These are phyloP conservation scores for Euphrasia confusa DNA, from an alignment of 257 asterid species.

Conservation along the genomic window DNA sequence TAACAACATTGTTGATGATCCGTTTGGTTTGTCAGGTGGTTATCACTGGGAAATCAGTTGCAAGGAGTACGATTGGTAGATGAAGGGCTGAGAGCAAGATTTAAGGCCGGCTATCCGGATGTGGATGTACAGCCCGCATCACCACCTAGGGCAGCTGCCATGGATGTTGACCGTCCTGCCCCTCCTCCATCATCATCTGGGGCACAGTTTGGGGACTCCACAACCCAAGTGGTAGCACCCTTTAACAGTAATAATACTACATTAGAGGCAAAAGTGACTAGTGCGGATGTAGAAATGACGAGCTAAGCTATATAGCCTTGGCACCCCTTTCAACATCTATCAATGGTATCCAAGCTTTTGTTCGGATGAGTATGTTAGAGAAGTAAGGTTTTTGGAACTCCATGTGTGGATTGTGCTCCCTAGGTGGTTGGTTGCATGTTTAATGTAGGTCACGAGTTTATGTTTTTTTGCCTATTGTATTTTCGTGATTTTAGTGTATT, in stretches of 20 bases:
- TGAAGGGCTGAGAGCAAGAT: conserved; percentile 94
- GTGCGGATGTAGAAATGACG: conserved; percentile 38
- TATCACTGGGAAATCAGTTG: conserved; percentile 90
- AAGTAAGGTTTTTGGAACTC: not conserved
- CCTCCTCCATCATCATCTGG: conserved; percentile 35
- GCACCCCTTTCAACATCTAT: no score
- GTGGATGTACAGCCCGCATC: conserved; percentile 95
- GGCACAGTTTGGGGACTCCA: conserved; percentile 32
- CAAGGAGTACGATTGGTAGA: conserved; percentile 85
- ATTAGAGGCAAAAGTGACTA: conserved; percentile 36
- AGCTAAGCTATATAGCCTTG: conserved; percentile 18
- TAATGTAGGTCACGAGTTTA: not conserved
- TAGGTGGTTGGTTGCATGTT: not conserved
- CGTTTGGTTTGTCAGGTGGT: conserved; percentile 58
- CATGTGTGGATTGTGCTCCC: not conserved
- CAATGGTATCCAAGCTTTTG: no score
- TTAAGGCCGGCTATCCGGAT: conserved; percentile 91
- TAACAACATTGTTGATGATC: not conserved
- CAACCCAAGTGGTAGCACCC: conserved; percentile 25
- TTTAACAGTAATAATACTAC: not conserved
- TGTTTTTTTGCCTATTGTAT: not conserved
- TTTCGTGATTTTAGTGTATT: not conserved
- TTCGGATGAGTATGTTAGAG: no score
- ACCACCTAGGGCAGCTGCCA: conserved; percentile 71
- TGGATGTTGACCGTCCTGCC: conserved; percentile 57